Evolutionary conservation across 441 rosid genomes (phyloP).

Genomic region (Adansonia madagascariensis): DNA sequence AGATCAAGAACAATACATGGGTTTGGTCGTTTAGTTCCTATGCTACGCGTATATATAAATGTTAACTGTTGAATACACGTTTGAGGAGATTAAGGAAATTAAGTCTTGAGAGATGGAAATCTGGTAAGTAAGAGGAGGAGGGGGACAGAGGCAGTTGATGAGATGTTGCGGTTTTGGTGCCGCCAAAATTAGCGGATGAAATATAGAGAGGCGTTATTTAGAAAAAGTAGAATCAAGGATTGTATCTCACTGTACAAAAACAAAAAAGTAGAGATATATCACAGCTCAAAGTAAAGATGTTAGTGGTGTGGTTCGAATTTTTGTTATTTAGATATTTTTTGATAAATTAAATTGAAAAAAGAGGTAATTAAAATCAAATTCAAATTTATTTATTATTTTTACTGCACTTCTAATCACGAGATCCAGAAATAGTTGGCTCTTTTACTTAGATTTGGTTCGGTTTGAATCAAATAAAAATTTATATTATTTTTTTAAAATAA

Average conservation of each 20-base stretch:
- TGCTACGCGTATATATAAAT: constrained; percentile 21
- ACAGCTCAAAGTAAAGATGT: no score
- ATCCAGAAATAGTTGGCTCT: no score
- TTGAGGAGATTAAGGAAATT: constrained; percentile 25
- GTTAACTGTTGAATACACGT: constrained; percentile 40
- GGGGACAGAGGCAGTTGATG: neutral
- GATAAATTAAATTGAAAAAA: no score
- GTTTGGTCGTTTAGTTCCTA: constrained; percentile 19
- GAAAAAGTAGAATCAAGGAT: neutral
- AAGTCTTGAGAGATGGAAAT: neutral
- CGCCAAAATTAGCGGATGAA: constrained; percentile 81
- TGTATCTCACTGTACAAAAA: neutral
- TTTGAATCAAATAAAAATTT: no score
- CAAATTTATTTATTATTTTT: no score
- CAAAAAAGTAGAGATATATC: neutral
- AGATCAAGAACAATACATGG: constrained; percentile 34
- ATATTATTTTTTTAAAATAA: no score
- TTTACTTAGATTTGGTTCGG: no score
- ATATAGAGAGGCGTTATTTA: constrained; percentile 1
- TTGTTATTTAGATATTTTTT: no score
- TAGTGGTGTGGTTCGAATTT: no score
- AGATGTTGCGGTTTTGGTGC: constrained; percentile 64
- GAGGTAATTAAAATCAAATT: no score
- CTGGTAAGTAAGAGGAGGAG: constrained; percentile 26
- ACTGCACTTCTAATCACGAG: no score